A percentile compares a stretch with the other conserved stretches of the same genome.
phyloP scores from a whole-genome alignment of 169 alveolate species.

The Cryptosporidium viatorum region DNA sequence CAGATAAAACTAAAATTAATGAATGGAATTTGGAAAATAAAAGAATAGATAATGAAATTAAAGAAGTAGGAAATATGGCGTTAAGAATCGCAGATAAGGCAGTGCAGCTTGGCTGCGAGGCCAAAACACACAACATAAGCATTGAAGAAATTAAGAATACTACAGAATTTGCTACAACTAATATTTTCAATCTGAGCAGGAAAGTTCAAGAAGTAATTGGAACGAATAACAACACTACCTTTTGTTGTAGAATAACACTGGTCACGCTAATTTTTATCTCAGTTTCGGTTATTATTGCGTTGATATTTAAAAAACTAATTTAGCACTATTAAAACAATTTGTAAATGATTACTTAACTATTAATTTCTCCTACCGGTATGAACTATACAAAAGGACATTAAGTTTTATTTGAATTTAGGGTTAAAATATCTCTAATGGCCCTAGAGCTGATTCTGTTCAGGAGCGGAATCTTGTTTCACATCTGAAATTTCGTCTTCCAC shows the following conservation, averaged over 20 bases:
- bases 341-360: conserved; percentile 7
- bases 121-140: not conserved
- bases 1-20: not conserved
- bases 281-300: conserved; percentile 33
- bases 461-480: not conserved
- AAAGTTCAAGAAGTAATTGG: conserved; percentile 52
- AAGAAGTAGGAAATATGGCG: conserved; percentile 49
- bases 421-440: not conserved
- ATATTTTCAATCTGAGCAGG: conserved; percentile 6
- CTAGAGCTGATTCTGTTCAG: not conserved
- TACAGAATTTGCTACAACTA: conserved; percentile 29
- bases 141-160: conserved; percentile 34
- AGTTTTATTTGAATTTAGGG: not conserved
- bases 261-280: not conserved
- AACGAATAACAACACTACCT: conserved; percentile 47
- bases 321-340: not conserved
- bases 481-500: not conserved
- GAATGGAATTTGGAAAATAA: conserved; percentile 1
- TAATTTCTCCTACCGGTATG: conserved; percentile 14
- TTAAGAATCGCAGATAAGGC: conserved; percentile 47
- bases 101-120: conserved; percentile 3
- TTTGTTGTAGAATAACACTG: conserved; percentile 59
- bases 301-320: conserved; percentile 35
- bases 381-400: not conserved
- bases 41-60: conserved; percentile 11